Evolutionary conservation across 495 filamentous ascomycete genomes (phyloP).

Genomic region (Aspergillus indologenus): DNA sequence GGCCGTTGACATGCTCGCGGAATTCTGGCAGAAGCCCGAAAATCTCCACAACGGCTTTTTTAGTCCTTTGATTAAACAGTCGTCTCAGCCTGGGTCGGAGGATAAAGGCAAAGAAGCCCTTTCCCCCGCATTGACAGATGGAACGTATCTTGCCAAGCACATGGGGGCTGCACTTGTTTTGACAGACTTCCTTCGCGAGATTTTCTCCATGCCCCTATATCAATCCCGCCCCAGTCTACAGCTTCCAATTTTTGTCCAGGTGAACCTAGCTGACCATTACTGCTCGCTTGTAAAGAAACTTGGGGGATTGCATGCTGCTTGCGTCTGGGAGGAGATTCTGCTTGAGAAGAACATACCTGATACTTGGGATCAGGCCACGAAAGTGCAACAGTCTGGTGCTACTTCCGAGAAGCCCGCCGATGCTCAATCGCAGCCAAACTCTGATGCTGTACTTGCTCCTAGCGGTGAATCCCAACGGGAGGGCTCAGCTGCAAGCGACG

Average conservation of each 20-base stretch:
- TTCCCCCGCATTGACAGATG: constrained; percentile 33
- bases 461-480: constrained; percentile 19
- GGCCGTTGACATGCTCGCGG: constrained; percentile 62
- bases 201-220: constrained; percentile 64
- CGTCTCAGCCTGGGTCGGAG: constrained; percentile 23
- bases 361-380: constrained; percentile 63
- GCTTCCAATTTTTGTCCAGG: constrained; percentile 57
- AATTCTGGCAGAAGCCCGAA: constrained; percentile 51
- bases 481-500: constrained; percentile 19
- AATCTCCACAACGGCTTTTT: constrained; percentile 56
- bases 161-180: constrained; percentile 72
- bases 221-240: constrained; percentile 55
- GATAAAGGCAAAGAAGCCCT: constrained; percentile 19
- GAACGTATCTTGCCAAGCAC: constrained; percentile 72
- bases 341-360: constrained; percentile 65
- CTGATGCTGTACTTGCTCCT: constrained; percentile 17
- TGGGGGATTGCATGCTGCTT: constrained; percentile 70
- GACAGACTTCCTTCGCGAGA: constrained; percentile 65
- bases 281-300: constrained; percentile 62
- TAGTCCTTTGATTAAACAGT: constrained; percentile 51
- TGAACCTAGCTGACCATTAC: constrained; percentile 82
- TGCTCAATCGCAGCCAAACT: constrained; percentile 28
- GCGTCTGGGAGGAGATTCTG: constrained; percentile 78
- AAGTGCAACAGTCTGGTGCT: constrained; percentile 45
- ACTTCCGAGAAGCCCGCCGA: constrained; percentile 44